phyloP scores from a whole-genome alignment of 2,329 filamentous ascomycete species.

The Neofusicoccum laricinum region DNA sequence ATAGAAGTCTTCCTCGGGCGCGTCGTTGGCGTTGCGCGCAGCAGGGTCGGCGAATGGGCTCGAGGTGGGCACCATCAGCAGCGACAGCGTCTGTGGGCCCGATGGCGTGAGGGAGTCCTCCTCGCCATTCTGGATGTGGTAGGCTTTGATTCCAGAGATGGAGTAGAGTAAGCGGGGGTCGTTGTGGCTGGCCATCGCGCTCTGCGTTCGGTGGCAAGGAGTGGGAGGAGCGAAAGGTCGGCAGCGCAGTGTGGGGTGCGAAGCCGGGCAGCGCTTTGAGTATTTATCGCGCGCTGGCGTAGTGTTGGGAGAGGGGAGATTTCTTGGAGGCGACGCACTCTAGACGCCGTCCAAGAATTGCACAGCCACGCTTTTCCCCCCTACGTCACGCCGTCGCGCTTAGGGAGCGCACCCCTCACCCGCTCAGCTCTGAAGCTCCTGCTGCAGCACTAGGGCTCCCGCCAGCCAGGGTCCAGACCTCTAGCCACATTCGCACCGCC shows the following conservation, averaged over 20 bases:
- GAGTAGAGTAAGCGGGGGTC: constrained; percentile 57
- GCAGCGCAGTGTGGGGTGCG: neutral
- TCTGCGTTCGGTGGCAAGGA: neutral
- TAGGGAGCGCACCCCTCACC: neutral
- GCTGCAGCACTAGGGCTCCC: neutral
- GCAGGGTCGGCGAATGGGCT: constrained; percentile 62
- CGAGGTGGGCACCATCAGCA: constrained; percentile 93
- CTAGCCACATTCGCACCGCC: neutral
- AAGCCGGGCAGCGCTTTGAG: neutral
- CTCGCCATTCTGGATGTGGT: constrained; percentile 83
- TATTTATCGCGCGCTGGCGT: neutral
- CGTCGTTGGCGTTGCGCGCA: constrained; percentile 55
- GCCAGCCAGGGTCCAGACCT: neutral
- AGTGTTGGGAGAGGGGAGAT: neutral
- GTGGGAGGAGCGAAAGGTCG: neutral
- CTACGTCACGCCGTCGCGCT: constrained; percentile 8
- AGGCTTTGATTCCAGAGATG: constrained; percentile 82
- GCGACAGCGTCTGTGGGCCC: constrained; percentile 84
- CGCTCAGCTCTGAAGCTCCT: neutral
- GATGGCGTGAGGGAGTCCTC: constrained; percentile 79
- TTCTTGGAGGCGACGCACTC: neutral
- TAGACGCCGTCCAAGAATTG: neutral
- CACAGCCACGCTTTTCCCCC: neutral
- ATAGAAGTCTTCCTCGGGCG: constrained; percentile 78
- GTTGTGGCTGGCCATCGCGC: constrained; percentile 49